Base-by-base conservation (phyloP, 257 asterid species). In the Jacaranda copaia region DNA sequence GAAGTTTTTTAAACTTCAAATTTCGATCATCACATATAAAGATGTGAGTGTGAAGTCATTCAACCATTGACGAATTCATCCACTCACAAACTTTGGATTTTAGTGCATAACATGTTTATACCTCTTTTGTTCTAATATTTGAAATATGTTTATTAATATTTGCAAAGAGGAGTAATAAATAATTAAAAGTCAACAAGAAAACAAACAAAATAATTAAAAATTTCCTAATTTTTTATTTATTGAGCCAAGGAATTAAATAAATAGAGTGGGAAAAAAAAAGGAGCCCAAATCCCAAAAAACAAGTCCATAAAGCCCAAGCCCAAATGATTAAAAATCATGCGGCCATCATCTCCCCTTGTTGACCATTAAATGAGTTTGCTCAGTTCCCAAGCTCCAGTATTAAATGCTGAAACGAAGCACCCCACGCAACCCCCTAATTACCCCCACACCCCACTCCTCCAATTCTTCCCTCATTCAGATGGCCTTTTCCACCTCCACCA, bases 401-500 rank as follows among this genome's bases (percentile, higher is more conserved):
- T 93, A 84, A 91, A 91, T 91, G 96, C 90, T 59, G 78, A 91
- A 79, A 70, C 88, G 36, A 63, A 70, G 71, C 88, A 2, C 63
- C 81, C 77, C 86, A 78, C 89, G 85, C 79, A 72, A 78, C 42
- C 72, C 65, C 16, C 67, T 0, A 20, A 20, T 45, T 16, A 18
- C 45, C 45, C 19, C 82, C 77, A 62, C 51, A 66, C 12, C 72
- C 76, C 74, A 46, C n/a, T 5, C 38, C 6, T 52, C 55, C 60
- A 57, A 49, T 8, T 42, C 48, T 32, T 13, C 82, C 80, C 77
- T 25, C 60, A 70, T 59, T 82, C 96, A 84, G 75, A 92, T 91
- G 96, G 92, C 81, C 69, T 25, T 77, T 65, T 13, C 83, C 62
- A 45, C 74, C 84, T 8, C 88, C 79, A 13, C 84, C 90, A 15